Evolutionary conservation across 495 filamentous ascomycete genomes (phyloP).

Genomic region (Neohortaea acidophila): DNA sequence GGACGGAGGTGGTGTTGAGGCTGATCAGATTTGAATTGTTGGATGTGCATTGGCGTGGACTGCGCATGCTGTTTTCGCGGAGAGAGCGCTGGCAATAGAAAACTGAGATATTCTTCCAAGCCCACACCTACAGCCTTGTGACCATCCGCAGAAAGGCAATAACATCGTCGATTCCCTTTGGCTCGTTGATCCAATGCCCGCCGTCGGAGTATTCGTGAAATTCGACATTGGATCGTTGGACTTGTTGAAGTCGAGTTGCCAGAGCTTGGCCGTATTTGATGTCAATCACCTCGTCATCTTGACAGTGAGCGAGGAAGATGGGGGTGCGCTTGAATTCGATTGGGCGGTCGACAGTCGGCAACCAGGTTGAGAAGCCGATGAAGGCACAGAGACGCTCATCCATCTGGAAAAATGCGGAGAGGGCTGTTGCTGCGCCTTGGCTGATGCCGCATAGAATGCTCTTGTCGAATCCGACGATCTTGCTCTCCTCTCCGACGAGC

Average conservation of each 20-base stretch:
- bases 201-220: constrained; percentile 12
- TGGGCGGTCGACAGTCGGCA: too few species aligned
- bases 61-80: too few species aligned
- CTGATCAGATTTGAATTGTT: too few species aligned
- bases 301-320: constrained; percentile 10
- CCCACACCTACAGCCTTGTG: not conserved
- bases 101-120: too few species aligned
- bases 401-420: constrained; percentile 9
- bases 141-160: constrained; percentile 8
- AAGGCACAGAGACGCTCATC: constrained; percentile 11
- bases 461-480: constrained; percentile 3
- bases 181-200: constrained; percentile 22
- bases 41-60: too few species aligned
- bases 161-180: constrained; percentile 17
- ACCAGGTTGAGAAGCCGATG: constrained; percentile 19
- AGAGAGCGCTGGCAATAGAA: too few species aligned
- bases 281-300: constrained; percentile 16
- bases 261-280: constrained; percentile 10
- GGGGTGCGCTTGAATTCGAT: constrained; percentile 10
- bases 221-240: constrained; percentile 13
- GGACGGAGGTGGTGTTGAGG: too few species aligned
- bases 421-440: constrained; percentile 19
- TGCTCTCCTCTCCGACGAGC: constrained; percentile 9
- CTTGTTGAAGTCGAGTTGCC: constrained; percentile 1
- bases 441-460: constrained; percentile 19